Conservation (phyloP, 1,284 basidiomycete genomes). For the Testicularia cyperi region DNA sequence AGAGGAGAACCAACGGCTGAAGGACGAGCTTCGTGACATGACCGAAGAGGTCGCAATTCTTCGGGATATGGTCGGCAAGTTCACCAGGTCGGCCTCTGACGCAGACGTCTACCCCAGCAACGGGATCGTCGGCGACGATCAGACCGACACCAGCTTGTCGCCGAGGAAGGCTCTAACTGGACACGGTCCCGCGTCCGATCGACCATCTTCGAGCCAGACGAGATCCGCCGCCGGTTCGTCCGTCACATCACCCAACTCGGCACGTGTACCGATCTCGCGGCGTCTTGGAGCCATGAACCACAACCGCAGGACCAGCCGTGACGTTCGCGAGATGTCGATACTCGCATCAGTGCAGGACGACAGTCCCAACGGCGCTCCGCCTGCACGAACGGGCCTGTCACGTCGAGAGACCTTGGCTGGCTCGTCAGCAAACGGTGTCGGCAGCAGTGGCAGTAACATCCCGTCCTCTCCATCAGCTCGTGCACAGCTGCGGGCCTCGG, state of each 20-base stretch:
- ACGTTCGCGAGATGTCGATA: constrained; percentile 14
- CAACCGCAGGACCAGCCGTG: constrained; percentile 27
- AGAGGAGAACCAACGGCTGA: constrained; percentile 86
- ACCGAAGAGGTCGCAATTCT: constrained; percentile 80
- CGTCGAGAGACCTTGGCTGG: constrained; percentile 11
- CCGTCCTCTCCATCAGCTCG: constrained; percentile 25
- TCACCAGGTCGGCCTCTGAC: constrained; percentile 7
- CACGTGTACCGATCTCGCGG: constrained; percentile 21
- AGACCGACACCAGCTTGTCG: constrained; percentile 33
- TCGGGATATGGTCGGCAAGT: constrained; percentile 65
- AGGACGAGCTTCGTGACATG: constrained; percentile 87
- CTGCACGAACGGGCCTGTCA: constrained; percentile 7
- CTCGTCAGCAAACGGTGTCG: too few species aligned
- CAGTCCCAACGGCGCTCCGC: constrained; percentile 11
- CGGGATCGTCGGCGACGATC: too few species aligned
- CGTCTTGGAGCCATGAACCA: constrained; percentile 29
- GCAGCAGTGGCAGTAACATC: constrained; percentile 7
- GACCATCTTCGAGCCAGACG: constrained; percentile 17
- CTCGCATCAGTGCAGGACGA: constrained; percentile 33
- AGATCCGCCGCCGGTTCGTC: too few species aligned
- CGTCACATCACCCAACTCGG: constrained; percentile 28
- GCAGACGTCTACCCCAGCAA: too few species aligned
- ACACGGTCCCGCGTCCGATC: constrained; percentile 3
- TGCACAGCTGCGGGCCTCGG: constrained; percentile 24
- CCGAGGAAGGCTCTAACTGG: constrained; percentile 15